Evolutionary conservation across 768 basidiomycete species (phyloP), one percentile per base, ranked within the genome.

Genomic region (Lactarius tabidus): DNA sequence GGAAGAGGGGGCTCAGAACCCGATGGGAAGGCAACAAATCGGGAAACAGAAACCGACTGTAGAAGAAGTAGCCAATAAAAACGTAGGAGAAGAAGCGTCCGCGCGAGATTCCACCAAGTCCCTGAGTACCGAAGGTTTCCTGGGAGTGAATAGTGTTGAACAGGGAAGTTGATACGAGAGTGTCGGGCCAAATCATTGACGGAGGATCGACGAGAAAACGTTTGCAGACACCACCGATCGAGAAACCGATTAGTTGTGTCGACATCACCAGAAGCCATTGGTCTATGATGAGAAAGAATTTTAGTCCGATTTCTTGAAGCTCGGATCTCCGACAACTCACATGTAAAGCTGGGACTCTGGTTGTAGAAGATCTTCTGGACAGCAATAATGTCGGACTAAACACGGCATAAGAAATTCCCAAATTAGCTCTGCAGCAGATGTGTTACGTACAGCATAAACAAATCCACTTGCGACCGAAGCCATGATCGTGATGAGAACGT

Each of bases 31-130:
- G 1, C 29, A 31, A 31, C 1, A n/a, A 9, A 45, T 10, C 45
- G 1, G 39, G 5, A 28, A 14, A 2, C 23, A n/a, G 4, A 72
- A 74, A 90, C 79, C 68, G 87, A 88, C 78, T 55, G 52, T 78
- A 81, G 68, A 48, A 64, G 67, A 73, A 71, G 10, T 71, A 76
- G n/a, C 72, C 78, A 2, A 72, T 0, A 71, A 80, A 82, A 0
- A 69, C 79, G 57, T 76, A 79, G n/a, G 73, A 9, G 76, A 85
- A 86, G 75, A 84, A 85, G 8, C 78, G 76, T 66, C 80, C 81
- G 33, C 84, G 80, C 3, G 79, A 79, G 60, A 85, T 75, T 23
- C 84, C 81, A 8, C 78, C 81, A 2, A 74, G 77, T 14, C 62
- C 70, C 8, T 80, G 79, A 28, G 79, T 77, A 29, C 82, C 83